A percentile compares a stretch with the other conserved stretches of the same genome.
These are phyloP conservation scores for Coemansia biformis DNA, from an alignment of 192 early-diverging fungal genomes.

Conservation along the genomic window DNA sequence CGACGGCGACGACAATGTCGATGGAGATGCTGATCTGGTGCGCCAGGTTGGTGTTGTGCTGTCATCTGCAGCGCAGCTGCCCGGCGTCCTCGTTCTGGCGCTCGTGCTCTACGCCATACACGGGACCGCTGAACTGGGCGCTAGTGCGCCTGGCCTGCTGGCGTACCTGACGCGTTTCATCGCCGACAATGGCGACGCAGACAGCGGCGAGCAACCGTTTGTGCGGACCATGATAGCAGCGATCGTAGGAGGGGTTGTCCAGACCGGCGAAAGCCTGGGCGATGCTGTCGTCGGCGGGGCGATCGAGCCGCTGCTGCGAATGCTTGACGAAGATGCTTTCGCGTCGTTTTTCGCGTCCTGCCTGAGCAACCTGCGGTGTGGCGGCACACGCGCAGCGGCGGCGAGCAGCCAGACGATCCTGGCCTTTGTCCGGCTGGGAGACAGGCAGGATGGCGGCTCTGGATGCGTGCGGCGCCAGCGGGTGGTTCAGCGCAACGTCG, in stretches of 20 bases:
- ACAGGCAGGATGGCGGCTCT: conserved; percentile 8
- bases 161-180: conserved; percentile 13
- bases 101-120: conserved; percentile 13
- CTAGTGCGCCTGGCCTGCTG: conserved; percentile 4
- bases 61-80: not conserved
- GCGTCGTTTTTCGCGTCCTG: conserved; percentile 12
- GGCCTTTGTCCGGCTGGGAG: conserved; percentile 20
- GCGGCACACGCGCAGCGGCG: not conserved
- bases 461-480: conserved; percentile 15
- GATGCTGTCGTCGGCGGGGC: conserved; percentile 10
- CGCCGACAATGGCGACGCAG: too few species aligned
- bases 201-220: conserved; percentile 1
- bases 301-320: conserved; percentile 33
- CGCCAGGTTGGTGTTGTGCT: not conserved
- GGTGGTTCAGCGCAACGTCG: conserved; percentile 23
- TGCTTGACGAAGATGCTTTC: conserved; percentile 13
- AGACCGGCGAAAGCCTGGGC: not conserved
- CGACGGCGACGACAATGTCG: not conserved
- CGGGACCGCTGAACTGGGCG: not conserved
- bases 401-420: conserved; percentile 13
- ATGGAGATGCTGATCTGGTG: not conserved
- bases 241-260: not conserved
- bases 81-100: conserved; percentile 6
- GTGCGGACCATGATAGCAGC: not conserved
- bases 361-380: conserved; percentile 6